These are phyloP conservation scores for Paspalum notatum DNA, from an alignment of 176 grass and related monocot species.

Conservation along the genomic window DNA sequence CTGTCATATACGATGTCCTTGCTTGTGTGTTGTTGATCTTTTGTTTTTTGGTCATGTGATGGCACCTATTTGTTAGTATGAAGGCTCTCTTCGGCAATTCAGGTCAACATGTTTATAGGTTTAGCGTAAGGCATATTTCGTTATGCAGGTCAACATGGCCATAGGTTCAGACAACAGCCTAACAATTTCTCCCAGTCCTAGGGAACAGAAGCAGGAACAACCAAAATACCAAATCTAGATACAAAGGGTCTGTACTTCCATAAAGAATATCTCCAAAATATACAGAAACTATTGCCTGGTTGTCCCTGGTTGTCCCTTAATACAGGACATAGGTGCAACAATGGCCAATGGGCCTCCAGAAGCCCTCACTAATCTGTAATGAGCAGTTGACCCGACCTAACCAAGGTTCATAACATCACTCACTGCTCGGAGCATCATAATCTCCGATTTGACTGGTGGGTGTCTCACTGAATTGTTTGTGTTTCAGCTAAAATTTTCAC, in stretches of 20 bases:
- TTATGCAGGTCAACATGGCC: too few species aligned
- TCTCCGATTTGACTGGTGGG: not conserved
- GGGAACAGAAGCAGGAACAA: not conserved
- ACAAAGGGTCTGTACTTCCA: not conserved
- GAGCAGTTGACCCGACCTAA: too few species aligned
- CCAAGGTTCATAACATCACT: not conserved
- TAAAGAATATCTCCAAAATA: not conserved
- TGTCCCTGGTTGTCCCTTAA: not conserved
- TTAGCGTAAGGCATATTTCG: too few species aligned
- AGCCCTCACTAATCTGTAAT: not conserved
- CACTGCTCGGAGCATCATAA: conserved; percentile 11
- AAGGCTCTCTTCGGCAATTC: not conserved
- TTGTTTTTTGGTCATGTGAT: too few species aligned
- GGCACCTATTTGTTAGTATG: too few species aligned
- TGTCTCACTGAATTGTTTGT: not conserved
- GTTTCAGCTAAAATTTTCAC: not conserved
- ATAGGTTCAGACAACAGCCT: not conserved
- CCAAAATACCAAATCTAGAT: not conserved
- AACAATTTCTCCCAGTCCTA: not conserved
- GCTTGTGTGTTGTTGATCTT: too few species aligned
- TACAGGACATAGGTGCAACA: not conserved
- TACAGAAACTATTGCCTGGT: not conserved
- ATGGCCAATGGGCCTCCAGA: not conserved
- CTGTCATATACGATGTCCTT: too few species aligned
- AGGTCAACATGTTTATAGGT: too few species aligned